Evolutionary conservation across 805 yeast species (phyloP).

Genomic region (Sugiyamaella mastotermitis): DNA sequence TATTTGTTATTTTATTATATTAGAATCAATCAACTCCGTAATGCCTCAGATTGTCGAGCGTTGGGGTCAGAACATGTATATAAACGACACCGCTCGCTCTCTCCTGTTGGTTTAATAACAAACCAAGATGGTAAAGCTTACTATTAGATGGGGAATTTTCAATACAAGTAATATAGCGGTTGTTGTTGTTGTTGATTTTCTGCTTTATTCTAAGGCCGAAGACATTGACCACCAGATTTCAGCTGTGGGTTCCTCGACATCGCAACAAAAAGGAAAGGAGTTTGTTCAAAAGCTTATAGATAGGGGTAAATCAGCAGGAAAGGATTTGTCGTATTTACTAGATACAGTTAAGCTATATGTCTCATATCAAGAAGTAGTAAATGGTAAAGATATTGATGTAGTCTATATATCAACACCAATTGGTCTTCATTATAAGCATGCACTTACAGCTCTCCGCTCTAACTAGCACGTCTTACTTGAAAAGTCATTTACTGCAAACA

Average conservation of each 20-base stretch:
- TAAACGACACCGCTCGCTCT: too few relatives aligned
- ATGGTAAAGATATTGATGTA: slow-evolving; percentile 36
- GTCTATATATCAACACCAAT: slow-evolving; percentile 51
- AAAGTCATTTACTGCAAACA: slow-evolving; percentile 45
- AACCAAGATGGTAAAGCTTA: too few relatives aligned
- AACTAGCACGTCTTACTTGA: slow-evolving; percentile 48
- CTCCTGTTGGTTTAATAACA: too few relatives aligned
- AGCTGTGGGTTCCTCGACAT: slow-evolving; percentile 19
- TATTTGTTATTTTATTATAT: too few relatives aligned
- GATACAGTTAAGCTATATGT: slow-evolving; percentile 11
- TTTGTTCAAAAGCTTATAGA: slow-evolving; percentile 10
- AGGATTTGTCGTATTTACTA: not conserved
- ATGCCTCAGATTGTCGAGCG: too few relatives aligned
- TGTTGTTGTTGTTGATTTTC: not conserved
- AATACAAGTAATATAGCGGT: not conserved
- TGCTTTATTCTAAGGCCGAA: not conserved
- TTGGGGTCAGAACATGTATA: too few relatives aligned
- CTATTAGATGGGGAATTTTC: slow-evolving; percentile 1
- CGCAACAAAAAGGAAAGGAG: slow-evolving; percentile 15
- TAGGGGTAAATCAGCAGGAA: not conserved
- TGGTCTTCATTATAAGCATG: slow-evolving; percentile 37
- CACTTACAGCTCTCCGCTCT: slow-evolving; percentile 36
- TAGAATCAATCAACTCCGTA: too few relatives aligned
- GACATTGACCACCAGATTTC: slow-evolving; percentile 14
- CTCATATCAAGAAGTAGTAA: slow-evolving; percentile 37